phyloP scores from a whole-genome alignment of 2,329 filamentous ascomycete genomes.

The Sporothrix schenckii region DNA sequence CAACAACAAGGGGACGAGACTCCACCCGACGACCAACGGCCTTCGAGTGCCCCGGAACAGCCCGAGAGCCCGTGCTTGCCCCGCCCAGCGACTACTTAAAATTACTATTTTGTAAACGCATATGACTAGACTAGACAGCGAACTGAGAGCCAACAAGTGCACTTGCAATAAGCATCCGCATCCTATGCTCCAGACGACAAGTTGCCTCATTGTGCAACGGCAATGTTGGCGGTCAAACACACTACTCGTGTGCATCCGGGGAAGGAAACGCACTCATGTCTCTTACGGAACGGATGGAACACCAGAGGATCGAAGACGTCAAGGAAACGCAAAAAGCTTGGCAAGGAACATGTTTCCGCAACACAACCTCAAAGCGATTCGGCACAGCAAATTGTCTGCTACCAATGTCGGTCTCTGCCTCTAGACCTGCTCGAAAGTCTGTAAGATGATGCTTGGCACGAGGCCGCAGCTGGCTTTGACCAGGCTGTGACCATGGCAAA shows the following conservation, averaged over 20 bases:
- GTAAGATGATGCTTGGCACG: not conserved
- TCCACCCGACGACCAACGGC: slow-evolving; percentile 16
- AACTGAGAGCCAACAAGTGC: no score
- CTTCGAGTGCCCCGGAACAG: slow-evolving; percentile 29
- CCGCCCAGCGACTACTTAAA: not conserved
- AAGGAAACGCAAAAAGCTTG: slow-evolving; percentile 14
- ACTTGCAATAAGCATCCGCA: not conserved
- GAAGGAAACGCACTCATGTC: slow-evolving; percentile 8
- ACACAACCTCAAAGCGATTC: slow-evolving; percentile 8
- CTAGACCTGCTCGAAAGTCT: not conserved
- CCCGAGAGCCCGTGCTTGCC: slow-evolving; percentile 27
- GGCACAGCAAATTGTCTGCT: not conserved
- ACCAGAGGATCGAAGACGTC: not conserved
- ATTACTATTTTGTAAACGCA: no score
- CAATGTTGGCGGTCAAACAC: not conserved
- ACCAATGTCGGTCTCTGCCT: not conserved
- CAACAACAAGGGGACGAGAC: not conserved
- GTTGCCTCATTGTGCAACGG: slow-evolving; percentile 6
- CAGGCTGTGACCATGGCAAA: not conserved
- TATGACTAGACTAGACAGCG: no score
- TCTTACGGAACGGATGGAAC: not conserved
- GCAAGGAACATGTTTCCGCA: slow-evolving; percentile 22
- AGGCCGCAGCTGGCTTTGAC: not conserved
- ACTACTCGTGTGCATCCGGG: not conserved
- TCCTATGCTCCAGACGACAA: not conserved